A percentile compares a stretch with the other conserved stretches of the same genome.
Evolutionary conservation across 164 flowering plant species (phyloP).

Genomic region (Taxillus chinensis): DNA sequence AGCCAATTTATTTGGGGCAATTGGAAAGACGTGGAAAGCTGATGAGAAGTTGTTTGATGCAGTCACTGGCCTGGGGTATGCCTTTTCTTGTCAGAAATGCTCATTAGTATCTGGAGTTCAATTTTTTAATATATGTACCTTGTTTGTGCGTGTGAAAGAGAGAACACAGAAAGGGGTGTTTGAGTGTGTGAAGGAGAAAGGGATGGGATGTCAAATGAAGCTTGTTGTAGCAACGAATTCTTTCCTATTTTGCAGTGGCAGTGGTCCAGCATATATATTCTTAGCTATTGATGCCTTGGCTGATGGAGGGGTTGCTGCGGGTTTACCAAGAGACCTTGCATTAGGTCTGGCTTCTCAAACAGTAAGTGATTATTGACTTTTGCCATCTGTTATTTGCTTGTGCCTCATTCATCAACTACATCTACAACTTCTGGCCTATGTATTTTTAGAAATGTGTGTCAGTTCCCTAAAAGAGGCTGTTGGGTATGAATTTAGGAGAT

Average conservation of each 20-base stretch:
- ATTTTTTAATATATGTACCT: neutral
- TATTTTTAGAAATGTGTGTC: no score
- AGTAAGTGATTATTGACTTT: constrained; percentile 40
- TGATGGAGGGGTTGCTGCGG: constrained; percentile 98
- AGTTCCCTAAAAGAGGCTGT: no score
- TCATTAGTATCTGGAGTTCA: neutral
- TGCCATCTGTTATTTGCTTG: neutral
- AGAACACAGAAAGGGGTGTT: no score
- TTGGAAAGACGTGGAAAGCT: constrained; percentile 87
- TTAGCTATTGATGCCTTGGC: constrained; percentile 94
- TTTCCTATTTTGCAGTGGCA: constrained; percentile 49
- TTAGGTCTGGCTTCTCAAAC: constrained; percentile 84
- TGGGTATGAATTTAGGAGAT: no score
- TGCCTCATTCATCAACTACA: no score
- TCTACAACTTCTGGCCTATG: no score
- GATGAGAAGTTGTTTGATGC: constrained; percentile 90
- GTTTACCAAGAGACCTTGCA: constrained; percentile 91
- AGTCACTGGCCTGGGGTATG: constrained; percentile 84
- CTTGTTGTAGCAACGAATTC: neutral
- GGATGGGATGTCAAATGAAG: no score
- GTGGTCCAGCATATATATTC: constrained; percentile 92
- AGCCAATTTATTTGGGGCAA: constrained; percentile 56
- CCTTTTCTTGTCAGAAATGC: neutral
- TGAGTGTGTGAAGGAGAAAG: no score
- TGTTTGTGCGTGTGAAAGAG: no score